Base-by-base conservation (phyloP, 768 basidiomycete species). In the Kwoniella bestiolae region DNA sequence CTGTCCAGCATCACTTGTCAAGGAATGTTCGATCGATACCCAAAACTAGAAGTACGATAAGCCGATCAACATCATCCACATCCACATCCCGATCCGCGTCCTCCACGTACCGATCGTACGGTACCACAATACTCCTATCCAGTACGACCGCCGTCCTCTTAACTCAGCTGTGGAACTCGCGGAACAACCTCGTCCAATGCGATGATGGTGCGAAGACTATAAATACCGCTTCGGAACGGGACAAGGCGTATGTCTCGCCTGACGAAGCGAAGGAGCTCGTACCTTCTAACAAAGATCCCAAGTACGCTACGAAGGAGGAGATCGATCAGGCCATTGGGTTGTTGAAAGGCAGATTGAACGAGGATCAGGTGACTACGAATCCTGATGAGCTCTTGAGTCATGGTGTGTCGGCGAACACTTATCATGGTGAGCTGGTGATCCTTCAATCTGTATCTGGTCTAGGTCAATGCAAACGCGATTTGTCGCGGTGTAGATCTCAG, bases 361-460 rank as follows among this genome's bases (percentile, higher is more conserved):
- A 71, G 21, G 69, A 67, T 44, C 61, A 71, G 28, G 69, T 71
- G 25, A 55, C 69, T 9, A 61, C 53, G 6, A 52, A 71, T 46
- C 38, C 49, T 44, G 69, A 71, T 51, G 69, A 71, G 9, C 38
- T 67, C 50, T 55, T 71, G 12, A 62, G 62, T 44, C 69, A 71
- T 66, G 69, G 69, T 12, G 35, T 47, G 9, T 71, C 69, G 5
- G 51, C 69, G 4, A 71, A 71, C 44, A 71, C 69, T 1, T 71
- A 71, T 58, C 69, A 71, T 56, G 60, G 69, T 71, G 51, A 64
- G 68, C n/a, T n/a, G n/a, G 50, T 21, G 34, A 21, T 26, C 5
- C 47, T 5, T 18, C 25, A 14, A 21, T 32, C 11, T 12, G 12
- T 51, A n/a, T n/a, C n/a, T n/a, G n/a, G n/a, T n/a, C n/a, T n/a